Evolutionary conservation across 1,284 basidiomycete genomes (phyloP), one percentile per base, ranked within the genome.

Genomic region (Sanghuangporus sanghuang): DNA sequence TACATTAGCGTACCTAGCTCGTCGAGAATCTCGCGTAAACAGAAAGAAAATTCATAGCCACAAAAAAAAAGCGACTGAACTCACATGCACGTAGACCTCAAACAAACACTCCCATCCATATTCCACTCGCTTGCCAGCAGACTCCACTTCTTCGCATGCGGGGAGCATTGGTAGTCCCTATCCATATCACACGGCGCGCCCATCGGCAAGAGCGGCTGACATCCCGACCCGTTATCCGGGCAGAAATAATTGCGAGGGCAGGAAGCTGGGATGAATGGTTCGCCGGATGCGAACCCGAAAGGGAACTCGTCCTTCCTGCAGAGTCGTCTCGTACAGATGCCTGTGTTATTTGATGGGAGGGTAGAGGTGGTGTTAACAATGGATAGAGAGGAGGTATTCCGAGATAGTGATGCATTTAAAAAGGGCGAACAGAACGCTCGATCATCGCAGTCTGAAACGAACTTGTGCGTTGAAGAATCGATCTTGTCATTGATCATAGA

Each of bases 201-300:
- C 0, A 81, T 72, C 0, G 72, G 65, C 0, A 80, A 72, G 59
- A 85, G 74, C 2, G 72, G 69, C 59, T 77, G 71, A 72, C 90
- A 93, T 1, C 79, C 80, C 69, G 82, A 82, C 18, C 85, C 87
- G 69, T 88, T 85, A 70, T 92, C 90, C 0, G 89, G 89, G 70
- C 90, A 92, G 76, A 85, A 91, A 14, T 72, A 72, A 12, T 81
- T 85, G 4, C 66, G 56, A 2, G 74, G 70, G 70, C 89, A 92
- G 39, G 85, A 71, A 0, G 83, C 79, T 0, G 90, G 90, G 44
- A 46, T 16, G 8, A 86, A 71, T 3, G 75, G 67, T 38, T 79
- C 80, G 59, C 69, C 72, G 2, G 69, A 63, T n/a, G 69, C 70
- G 71, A 79, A 87, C 3, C 82, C 84, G 64, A 83, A 85, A 0